Conservation (phyloP, 1,139 yeast genomes). For the Yamadazyma taylorii region DNA sequence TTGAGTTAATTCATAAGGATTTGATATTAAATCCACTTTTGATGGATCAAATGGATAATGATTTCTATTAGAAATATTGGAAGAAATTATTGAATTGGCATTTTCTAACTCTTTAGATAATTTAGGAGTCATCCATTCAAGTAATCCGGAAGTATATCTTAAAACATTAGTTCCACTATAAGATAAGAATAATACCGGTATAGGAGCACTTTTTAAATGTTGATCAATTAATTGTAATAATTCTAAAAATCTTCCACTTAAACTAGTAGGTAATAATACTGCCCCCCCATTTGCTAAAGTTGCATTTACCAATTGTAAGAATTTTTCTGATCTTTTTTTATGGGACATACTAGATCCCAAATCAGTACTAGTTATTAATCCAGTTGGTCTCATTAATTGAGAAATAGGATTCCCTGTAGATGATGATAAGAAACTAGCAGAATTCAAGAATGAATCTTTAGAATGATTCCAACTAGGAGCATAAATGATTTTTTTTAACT, state of each 20-base stretch:
- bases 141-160: constrained; percentile 81
- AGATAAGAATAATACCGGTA: constrained; percentile 75
- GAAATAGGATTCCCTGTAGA: constrained; percentile 55
- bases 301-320: constrained; percentile 61
- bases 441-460: constrained; percentile 76
- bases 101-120: constrained; percentile 80
- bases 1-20: constrained; percentile 56
- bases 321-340: constrained; percentile 62
- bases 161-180: constrained; percentile 79
- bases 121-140: constrained; percentile 93
- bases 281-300: constrained; percentile 74
- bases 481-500: constrained; percentile 76
- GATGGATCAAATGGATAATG: constrained; percentile 76
- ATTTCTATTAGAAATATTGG: constrained; percentile 40
- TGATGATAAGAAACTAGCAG: constrained; percentile 65
- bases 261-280: constrained; percentile 77
- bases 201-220: constrained; percentile 52
- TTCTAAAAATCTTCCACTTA: constrained; percentile 84
- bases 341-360: constrained; percentile 69
- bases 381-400: constrained; percentile 75
- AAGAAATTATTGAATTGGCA: constrained; percentile 25
- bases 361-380: constrained; percentile 75
- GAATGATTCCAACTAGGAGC: constrained; percentile 98
- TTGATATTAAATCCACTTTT: constrained; percentile 54
- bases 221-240: constrained; percentile 68